These are phyloP conservation scores for Fusarium foetens DNA, from an alignment of 2,329 filamentous ascomycete species.

Conservation along the genomic window DNA sequence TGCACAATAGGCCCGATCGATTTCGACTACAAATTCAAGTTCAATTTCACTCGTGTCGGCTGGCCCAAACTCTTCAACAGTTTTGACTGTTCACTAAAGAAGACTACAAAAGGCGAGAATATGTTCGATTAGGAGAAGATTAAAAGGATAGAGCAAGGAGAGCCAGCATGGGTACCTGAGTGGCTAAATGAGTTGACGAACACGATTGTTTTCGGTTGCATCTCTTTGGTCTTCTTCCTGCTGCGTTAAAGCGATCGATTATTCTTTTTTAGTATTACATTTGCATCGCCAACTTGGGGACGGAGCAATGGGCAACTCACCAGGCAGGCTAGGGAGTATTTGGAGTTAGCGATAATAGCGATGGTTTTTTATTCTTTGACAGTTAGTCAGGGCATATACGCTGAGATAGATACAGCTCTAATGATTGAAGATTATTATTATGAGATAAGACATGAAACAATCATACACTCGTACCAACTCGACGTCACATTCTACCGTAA, in stretches of 20 bases:
- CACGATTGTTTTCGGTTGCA: neutral
- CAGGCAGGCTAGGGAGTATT: neutral
- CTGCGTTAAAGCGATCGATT: neutral
- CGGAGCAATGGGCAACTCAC: slow-evolving; percentile 3
- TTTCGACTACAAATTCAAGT: slow-evolving; percentile 59
- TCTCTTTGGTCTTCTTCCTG: neutral
- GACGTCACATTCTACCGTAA: neutral
- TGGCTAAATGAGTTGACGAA: neutral
- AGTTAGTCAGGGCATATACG: neutral
- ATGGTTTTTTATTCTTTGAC: neutral
- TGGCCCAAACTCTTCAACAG: slow-evolving; percentile 56
- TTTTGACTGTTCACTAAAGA: slow-evolving; percentile 48
- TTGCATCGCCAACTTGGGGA: neutral
- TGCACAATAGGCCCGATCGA: slow-evolving; percentile 62
- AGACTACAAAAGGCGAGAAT: neutral
- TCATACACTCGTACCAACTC: neutral
- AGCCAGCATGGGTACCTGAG: neutral
- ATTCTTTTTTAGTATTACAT: neutral
- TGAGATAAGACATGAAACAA: neutral
- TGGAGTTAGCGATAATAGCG: neutral
- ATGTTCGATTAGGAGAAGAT: neutral
- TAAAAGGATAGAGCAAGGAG: neutral
- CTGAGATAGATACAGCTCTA: neutral
- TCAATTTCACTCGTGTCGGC: slow-evolving; percentile 56
- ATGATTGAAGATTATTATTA: neutral